phyloP scores from a whole-genome alignment of 768 basidiomycete genomes.

The Suillus ampliporus region DNA sequence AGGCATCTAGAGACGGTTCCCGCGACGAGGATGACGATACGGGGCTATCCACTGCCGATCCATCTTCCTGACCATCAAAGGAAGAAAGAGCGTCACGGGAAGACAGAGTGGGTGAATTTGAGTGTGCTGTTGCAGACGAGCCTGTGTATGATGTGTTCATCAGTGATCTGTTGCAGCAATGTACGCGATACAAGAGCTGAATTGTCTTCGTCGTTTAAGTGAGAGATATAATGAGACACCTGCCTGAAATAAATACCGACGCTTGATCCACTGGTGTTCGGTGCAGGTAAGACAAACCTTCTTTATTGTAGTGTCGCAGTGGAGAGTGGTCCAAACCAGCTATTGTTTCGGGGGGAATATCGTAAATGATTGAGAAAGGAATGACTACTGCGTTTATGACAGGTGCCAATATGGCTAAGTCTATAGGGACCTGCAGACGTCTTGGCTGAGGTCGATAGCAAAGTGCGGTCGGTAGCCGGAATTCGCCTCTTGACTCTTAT shows the following conservation, averaged over 20 bases:
- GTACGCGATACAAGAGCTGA: background rate
- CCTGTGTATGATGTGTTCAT: slow-evolving; percentile 19
- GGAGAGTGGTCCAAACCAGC: slow-evolving; percentile 18
- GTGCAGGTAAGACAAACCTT: slow-evolving; percentile 15
- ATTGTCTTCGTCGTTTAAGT: background rate
- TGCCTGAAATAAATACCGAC: slow-evolving; percentile 15
- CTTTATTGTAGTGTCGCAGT: slow-evolving; percentile 20
- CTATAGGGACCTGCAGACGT: slow-evolving; percentile 2
- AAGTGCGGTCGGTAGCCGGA: slow-evolving; percentile 12
- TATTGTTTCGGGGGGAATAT: slow-evolving; percentile 11
- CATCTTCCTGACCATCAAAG: slow-evolving; percentile 38
- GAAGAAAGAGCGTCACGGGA: slow-evolving; percentile 37
- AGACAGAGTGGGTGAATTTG: slow-evolving; percentile 36
- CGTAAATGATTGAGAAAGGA: slow-evolving; percentile 13
- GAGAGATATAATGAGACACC: slow-evolving; percentile 11
- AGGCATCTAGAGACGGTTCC: slow-evolving; percentile 36
- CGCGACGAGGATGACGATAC: slow-evolving; percentile 37
- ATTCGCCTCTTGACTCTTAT: slow-evolving; percentile 11
- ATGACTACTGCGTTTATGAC: slow-evolving; percentile 12
- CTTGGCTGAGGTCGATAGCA: slow-evolving; percentile 8
- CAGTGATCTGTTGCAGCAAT: slow-evolving; percentile 8
- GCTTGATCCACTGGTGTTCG: slow-evolving; percentile 19
- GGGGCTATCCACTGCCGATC: slow-evolving; percentile 34
- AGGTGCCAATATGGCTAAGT: slow-evolving; percentile 9
- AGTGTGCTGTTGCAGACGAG: slow-evolving; percentile 23